These are phyloP conservation scores for Irpex rosettiformis DNA, from an alignment of 1,284 basidiomycete genomes.

Conservation along the genomic window DNA sequence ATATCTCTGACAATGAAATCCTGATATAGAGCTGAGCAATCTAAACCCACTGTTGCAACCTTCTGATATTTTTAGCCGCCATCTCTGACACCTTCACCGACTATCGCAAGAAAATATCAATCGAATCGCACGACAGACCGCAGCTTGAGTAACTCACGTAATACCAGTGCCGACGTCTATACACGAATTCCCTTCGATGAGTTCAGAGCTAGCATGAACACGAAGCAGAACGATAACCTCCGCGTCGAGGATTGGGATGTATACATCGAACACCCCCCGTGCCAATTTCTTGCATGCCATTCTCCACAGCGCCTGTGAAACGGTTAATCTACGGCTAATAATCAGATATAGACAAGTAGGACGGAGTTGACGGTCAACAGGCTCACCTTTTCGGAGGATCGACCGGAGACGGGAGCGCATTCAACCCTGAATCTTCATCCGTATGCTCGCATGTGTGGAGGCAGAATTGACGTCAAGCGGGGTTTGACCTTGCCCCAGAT, in stretches of 20 bases:
- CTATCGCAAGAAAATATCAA: not conserved
- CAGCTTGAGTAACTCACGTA: not conserved
- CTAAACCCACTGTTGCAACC: not conserved
- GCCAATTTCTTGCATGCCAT: not conserved
- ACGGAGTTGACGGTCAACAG: not conserved
- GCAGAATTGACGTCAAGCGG: conserved; percentile 13
- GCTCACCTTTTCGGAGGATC: conserved; percentile 7
- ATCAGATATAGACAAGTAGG: conserved; percentile 6
- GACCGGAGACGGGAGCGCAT: not conserved
- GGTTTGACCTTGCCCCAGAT: conserved; percentile 1
- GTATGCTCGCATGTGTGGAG: not conserved
- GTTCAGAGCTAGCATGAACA: no score
- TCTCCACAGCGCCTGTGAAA: not conserved
- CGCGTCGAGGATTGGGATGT: not conserved
- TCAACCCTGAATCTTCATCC: not conserved
- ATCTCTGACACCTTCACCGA: not conserved
- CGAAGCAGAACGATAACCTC: not conserved
- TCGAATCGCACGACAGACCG: not conserved
- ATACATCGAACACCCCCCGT: not conserved
- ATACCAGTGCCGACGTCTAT: no score
- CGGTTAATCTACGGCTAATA: conserved; percentile 16
- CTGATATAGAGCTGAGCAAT: not conserved
- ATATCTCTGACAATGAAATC: not conserved
- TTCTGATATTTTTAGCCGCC: not conserved
- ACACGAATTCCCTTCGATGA: no score